phyloP scores from a whole-genome alignment of 352 stramenopile genomes.

The Globisporangium cystogenes region DNA sequence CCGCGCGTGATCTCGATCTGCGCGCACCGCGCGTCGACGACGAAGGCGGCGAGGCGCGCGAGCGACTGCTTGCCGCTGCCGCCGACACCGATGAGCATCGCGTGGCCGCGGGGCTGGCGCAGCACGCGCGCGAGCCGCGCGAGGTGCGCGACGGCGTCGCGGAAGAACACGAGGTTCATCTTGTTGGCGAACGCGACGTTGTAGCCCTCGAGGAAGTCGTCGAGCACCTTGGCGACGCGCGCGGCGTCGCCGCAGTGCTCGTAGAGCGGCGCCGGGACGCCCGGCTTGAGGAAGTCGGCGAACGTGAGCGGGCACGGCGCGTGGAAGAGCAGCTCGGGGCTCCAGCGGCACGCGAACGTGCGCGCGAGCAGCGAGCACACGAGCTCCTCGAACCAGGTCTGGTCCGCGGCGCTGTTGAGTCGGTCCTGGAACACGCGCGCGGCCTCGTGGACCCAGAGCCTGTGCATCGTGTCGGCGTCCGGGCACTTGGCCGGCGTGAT shows the following conservation, averaged over 20 bases:
- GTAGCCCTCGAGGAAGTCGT: constrained; percentile 93
- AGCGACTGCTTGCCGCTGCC: constrained; percentile 93
- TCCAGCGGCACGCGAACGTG: constrained; percentile 78
- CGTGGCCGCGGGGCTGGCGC: constrained; percentile 90
- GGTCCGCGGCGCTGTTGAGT: constrained; percentile 84
- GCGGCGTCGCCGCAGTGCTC: constrained; percentile 78
- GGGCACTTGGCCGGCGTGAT: constrained; percentile 78
- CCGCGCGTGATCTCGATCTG: constrained; percentile 92
- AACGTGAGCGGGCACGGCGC: constrained; percentile 86
- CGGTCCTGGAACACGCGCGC: constrained; percentile 92
- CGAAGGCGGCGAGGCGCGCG: constrained; percentile 87
- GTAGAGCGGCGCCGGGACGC: constrained; percentile 69
- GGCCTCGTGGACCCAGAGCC: constrained; percentile 92
- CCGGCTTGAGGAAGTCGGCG: constrained; percentile 90
- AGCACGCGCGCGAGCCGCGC: constrained; percentile 87
- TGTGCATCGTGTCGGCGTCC: constrained; percentile 79
- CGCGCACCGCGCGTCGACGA: constrained; percentile 88
- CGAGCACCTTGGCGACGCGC: constrained; percentile 84
- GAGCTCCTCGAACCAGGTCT: constrained; percentile 89
- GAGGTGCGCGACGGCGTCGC: constrained; percentile 90
- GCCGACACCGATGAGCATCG: constrained; percentile 95
- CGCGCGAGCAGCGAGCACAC: constrained; percentile 73
- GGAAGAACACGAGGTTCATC: constrained; percentile 97
- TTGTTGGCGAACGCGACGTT: constrained; percentile 91
- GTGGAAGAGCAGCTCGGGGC: constrained; percentile 84